Conservation (phyloP, 352 stramenopile genomes). For the Phytopythium mirpurense region DNA sequence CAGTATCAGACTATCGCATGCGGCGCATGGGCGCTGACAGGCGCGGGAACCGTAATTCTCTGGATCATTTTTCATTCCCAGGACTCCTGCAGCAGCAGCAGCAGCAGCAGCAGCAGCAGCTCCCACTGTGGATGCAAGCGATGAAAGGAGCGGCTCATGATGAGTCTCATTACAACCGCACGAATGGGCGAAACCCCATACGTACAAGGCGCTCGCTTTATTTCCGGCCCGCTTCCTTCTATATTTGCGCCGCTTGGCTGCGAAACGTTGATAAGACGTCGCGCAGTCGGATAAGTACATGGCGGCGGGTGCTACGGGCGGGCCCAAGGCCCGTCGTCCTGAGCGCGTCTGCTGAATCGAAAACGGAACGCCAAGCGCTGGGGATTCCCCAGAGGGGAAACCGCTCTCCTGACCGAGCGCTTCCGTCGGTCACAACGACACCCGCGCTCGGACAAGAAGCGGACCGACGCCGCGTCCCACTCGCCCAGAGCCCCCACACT, state of each 20-base stretch:
- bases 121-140: no score
- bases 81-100: no score
- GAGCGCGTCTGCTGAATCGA: no score
- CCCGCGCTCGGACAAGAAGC: background rate
- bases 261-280: background rate
- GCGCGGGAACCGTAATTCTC: constrained; percentile 1
- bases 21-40: background rate
- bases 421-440: no score
- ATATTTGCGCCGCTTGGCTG: constrained; percentile 12
- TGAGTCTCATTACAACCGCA: no score
- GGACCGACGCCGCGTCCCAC: background rate
- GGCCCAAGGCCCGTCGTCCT: no score
- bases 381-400: no score
- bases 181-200: background rate
- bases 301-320: no score
- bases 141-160: no score
- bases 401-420: constrained; percentile 1
- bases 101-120: no score
- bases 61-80: background rate
- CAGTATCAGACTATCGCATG: no score
- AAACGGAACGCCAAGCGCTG: constrained; percentile 34
- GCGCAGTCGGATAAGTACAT: no score
- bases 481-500: background rate
- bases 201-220: background rate
- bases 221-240: constrained; percentile 7